Conservation (phyloP, 352 stramenopile genomes). For the Lagenidium sp. region DNA sequence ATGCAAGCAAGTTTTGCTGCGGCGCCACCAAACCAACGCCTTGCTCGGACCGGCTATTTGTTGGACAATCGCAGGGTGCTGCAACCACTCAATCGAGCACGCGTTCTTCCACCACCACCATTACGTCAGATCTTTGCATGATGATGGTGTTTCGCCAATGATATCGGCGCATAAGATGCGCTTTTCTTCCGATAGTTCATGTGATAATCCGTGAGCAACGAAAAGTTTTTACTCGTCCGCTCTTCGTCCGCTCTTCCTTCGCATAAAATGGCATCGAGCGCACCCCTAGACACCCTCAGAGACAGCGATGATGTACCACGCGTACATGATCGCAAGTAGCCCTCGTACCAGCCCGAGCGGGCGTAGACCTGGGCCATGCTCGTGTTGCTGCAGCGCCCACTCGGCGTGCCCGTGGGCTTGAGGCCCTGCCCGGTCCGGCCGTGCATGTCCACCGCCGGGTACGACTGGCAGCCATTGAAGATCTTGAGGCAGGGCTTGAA, state of each 20-base stretch:
- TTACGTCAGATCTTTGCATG: neutral
- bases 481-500: conserved; percentile 20
- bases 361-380: conserved; percentile 19
- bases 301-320: conserved; percentile 4
- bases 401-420: conserved; percentile 3
- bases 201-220: too few species aligned
- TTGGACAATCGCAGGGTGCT: conserved; percentile 5
- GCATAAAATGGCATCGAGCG: conserved; percentile 2
- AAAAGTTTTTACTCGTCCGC: neutral
- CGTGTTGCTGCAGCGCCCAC: conserved; percentile 6
- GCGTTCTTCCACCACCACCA: neutral
- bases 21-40: neutral
- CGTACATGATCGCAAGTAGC: conserved; percentile 21
- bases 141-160: neutral
- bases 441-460: conserved; percentile 13
- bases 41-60: neutral
- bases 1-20: neutral
- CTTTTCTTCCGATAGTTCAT: neutral
- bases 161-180: neutral
- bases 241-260: neutral
- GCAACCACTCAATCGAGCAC: conserved; percentile 18
- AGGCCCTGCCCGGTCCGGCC: conserved; percentile 15
- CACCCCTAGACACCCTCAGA: neutral
- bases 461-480: conserved; percentile 12
- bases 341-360: conserved; percentile 16